Percentiles rank a stretch among this genome's conserved stretches.
phyloP scores from a whole-genome alignment of 805 yeast genomes.

The Cyberlindnera galapagoensis region DNA sequence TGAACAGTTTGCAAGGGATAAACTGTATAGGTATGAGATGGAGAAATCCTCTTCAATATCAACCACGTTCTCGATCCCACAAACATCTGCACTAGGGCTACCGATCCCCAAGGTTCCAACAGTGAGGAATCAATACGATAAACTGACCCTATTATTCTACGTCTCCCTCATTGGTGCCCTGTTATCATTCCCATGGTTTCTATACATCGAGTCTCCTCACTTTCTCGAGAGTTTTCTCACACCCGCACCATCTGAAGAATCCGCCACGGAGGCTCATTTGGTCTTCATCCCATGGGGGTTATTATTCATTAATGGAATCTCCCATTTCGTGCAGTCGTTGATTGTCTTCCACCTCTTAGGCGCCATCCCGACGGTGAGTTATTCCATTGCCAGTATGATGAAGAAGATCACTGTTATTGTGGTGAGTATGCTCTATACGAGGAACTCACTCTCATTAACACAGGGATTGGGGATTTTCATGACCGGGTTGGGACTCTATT shows the following conservation, averaged over 20 bases:
- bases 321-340: conserved; percentile 75
- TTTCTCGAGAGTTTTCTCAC: conserved; percentile 13
- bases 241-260: conserved; percentile 8
- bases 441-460: conserved; percentile 35
- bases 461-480: conserved; percentile 46
- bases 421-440: conserved; percentile 64
- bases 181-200: conserved; percentile 69
- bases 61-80: too few species aligned
- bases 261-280: conserved; percentile 19
- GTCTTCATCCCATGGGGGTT: conserved; percentile 39
- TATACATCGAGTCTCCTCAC: conserved; percentile 50
- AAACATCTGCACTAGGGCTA: not conserved
- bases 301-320: conserved; percentile 59
- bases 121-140: conserved; percentile 53
- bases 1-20: conserved; percentile 8
- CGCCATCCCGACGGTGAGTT: conserved; percentile 74
- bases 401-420: conserved; percentile 82
- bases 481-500: conserved; percentile 50
- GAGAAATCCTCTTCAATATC: conserved; percentile 11
- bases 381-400: conserved; percentile 81
- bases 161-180: conserved; percentile 68
- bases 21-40: conserved; percentile 10
- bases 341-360: conserved; percentile 79
- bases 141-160: conserved; percentile 72
- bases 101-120: conserved; percentile 10